Evolutionary conservation across 2,329 filamentous ascomycete genomes (phyloP).

Genomic region (Diplodia corticola): DNA sequence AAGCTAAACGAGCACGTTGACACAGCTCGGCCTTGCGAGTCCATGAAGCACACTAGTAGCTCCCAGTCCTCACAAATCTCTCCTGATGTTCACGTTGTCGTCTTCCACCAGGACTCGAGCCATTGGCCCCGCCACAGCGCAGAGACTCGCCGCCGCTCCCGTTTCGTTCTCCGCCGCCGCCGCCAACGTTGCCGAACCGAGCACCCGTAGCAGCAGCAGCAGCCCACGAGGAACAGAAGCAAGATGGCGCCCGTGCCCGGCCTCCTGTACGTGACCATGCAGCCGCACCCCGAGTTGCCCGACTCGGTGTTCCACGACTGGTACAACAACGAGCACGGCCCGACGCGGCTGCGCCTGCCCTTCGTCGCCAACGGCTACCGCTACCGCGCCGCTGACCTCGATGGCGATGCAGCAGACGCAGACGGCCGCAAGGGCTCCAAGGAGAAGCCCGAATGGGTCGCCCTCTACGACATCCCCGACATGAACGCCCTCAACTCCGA

Average conservation of each 20-base stretch:
- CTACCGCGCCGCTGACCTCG: constrained; percentile 67
- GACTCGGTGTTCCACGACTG: constrained; percentile 79
- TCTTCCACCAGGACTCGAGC: constrained; percentile 1
- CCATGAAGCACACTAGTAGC: not conserved
- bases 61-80: constrained; percentile 5
- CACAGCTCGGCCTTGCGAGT: not conserved
- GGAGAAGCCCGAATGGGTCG: constrained; percentile 68
- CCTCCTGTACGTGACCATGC: constrained; percentile 84
- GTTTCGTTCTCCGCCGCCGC: not conserved
- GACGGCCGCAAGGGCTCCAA: constrained; percentile 40
- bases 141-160: not conserved
- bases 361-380: constrained; percentile 77
- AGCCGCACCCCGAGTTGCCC: constrained; percentile 67
- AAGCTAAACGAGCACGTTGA: not conserved
- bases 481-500: constrained; percentile 70
- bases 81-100: constrained; percentile 14
- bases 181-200: not conserved
- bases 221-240: not conserved
- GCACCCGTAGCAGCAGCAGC: not conserved
- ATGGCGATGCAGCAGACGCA: constrained; percentile 31
- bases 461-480: constrained; percentile 77
- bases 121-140: constrained; percentile 2
- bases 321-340: constrained; percentile 94
- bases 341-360: constrained; percentile 72
- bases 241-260: constrained; percentile 57